Conservation (phyloP, 768 basidiomycete species). For the Tephrocybe sp. region DNA sequence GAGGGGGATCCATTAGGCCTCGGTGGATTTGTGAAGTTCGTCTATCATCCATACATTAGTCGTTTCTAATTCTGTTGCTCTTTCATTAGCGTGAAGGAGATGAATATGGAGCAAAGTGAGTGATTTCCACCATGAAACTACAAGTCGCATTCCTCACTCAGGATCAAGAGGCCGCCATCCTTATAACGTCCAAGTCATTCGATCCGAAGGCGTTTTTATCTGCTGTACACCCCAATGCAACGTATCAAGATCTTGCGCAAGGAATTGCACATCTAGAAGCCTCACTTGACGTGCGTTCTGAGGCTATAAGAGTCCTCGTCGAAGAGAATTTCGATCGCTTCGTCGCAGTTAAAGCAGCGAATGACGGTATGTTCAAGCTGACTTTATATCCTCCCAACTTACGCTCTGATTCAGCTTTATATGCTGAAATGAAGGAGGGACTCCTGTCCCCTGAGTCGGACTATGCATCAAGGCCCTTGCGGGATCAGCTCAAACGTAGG, state of each 20-base stretch:
- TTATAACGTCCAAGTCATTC: constrained; percentile 92
- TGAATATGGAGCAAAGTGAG: constrained; percentile 82
- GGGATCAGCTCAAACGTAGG: constrained; percentile 84
- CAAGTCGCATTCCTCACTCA: neutral
- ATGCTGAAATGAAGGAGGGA: constrained; percentile 92
- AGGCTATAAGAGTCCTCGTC: constrained; percentile 92
- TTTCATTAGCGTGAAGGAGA: constrained; percentile 51
- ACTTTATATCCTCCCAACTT: constrained; percentile 8
- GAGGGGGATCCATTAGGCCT: constrained; percentile 83
- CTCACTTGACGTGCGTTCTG: constrained; percentile 87
- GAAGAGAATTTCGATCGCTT: constrained; percentile 99
- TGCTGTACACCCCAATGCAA: constrained; percentile 90
- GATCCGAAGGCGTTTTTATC: constrained; percentile 94
- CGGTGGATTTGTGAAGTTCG: constrained; percentile 62
- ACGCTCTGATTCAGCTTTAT: constrained; percentile 56
- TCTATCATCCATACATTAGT: constrained; percentile 1
- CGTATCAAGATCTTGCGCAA: constrained; percentile 84
- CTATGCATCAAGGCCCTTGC: constrained; percentile 78
- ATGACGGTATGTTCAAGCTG: constrained; percentile 65
- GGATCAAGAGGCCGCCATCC: constrained; percentile 68
- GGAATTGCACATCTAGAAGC: constrained; percentile 75
- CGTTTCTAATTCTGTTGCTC: constrained; percentile 10
- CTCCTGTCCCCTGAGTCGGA: constrained; percentile 75
- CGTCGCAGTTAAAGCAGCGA: constrained; percentile 94
- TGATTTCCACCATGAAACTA: neutral